Percentiles rank a stretch among this genome's conserved stretches.
Evolutionary conservation across 495 filamentous ascomycete genomes (phyloP).

Genomic region (Aspergillus sclerotioniger): DNA sequence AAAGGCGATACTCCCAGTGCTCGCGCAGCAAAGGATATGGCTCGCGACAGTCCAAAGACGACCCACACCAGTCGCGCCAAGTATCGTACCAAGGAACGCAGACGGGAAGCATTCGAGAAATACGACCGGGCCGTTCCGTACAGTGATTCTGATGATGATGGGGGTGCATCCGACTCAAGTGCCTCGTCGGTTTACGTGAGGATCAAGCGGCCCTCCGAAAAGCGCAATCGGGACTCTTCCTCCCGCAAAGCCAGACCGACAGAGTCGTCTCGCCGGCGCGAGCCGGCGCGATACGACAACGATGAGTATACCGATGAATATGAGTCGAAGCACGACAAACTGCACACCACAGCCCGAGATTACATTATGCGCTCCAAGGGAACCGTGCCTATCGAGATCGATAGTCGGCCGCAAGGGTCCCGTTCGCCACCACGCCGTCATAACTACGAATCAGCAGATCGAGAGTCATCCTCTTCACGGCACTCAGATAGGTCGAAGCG

Average conservation of each 20-base stretch:
- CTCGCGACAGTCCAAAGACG: constrained; percentile 32
- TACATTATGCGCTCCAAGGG: constrained; percentile 40
- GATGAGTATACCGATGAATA: constrained; percentile 28
- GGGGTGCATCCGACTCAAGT: constrained; percentile 30
- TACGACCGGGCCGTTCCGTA: constrained; percentile 27
- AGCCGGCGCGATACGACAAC: constrained; percentile 21
- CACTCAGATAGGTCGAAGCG: constrained; percentile 33
- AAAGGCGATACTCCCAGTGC: constrained; percentile 27
- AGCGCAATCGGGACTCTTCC: constrained; percentile 11
- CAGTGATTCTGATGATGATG: constrained; percentile 35
- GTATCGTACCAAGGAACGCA: constrained; percentile 52
- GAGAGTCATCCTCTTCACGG: constrained; percentile 29
- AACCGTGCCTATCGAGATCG: constrained; percentile 21
- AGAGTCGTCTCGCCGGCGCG: constrained; percentile 21
- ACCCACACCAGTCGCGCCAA: constrained; percentile 39
- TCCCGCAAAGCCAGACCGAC: constrained; percentile 12
- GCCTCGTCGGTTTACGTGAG: constrained; percentile 22
- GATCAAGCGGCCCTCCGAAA: constrained; percentile 21
- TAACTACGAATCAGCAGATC: constrained; percentile 37
- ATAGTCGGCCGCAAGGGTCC: constrained; percentile 25
- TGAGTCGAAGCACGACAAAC: constrained; percentile 30
- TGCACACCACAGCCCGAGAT: constrained; percentile 26
- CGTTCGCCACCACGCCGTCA: constrained; percentile 33
- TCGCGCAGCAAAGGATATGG: constrained; percentile 29
- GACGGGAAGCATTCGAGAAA: constrained; percentile 48